These are phyloP conservation scores for Claviceps cyperi DNA, from an alignment of 2,329 filamentous ascomycete species.

Conservation along the genomic window DNA sequence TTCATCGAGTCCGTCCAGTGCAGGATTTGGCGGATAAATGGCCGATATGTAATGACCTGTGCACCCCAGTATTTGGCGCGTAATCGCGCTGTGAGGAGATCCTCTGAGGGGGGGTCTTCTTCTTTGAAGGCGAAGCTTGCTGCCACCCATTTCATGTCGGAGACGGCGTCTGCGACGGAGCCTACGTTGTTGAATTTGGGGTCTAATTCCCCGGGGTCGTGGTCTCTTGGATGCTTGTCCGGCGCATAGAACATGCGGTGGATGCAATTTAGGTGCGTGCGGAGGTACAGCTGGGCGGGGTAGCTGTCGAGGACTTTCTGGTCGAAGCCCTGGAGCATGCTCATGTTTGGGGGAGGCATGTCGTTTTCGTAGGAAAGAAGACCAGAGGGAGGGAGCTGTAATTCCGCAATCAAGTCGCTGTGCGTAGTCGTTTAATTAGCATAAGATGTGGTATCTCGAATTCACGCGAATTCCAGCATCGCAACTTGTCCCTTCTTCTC, in stretches of 20 bases:
- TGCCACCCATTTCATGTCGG: slow-evolving; percentile 31
- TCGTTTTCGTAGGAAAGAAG: slow-evolving; percentile 47
- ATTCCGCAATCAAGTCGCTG: slow-evolving; percentile 82
- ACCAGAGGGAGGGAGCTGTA: slow-evolving; percentile 47
- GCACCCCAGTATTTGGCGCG: slow-evolving; percentile 93
- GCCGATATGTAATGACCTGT: slow-evolving; percentile 75
- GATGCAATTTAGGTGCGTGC: slow-evolving; percentile 50
- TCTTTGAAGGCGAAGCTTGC: slow-evolving; percentile 44
- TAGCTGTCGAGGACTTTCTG: slow-evolving; percentile 43
- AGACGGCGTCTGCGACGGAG: slow-evolving; percentile 28
- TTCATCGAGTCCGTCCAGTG: slow-evolving; percentile 27
- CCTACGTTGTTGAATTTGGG: slow-evolving; percentile 32
- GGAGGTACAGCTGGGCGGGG: slow-evolving; percentile 46
- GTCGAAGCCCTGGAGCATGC: slow-evolving; percentile 27
- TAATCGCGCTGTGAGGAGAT: slow-evolving; percentile 72
- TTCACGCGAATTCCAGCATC: background rate
- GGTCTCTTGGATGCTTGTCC: slow-evolving; percentile 19
- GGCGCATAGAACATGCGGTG: slow-evolving; percentile 42
- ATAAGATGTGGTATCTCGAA: background rate
- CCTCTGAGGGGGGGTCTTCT: slow-evolving; percentile 51
- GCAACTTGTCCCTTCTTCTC: background rate
- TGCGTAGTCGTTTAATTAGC: background rate
- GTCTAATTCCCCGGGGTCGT: slow-evolving; percentile 12
- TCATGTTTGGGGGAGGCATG: slow-evolving; percentile 51
- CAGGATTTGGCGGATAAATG: slow-evolving; percentile 49